phyloP scores from a whole-genome alignment of 1,139 yeast species.

The Pichia sp. region DNA sequence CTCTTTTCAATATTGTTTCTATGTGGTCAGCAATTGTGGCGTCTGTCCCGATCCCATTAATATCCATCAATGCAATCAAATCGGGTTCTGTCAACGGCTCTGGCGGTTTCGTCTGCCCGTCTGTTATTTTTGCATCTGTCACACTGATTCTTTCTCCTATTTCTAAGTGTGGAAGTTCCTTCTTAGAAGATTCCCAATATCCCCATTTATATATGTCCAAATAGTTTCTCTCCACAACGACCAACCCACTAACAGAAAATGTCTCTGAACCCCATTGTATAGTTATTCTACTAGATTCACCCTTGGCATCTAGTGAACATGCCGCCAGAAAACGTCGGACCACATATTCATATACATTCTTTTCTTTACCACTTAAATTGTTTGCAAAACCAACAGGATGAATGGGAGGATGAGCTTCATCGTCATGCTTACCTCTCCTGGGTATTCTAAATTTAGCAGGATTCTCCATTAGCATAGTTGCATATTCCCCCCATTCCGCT shows the following conservation, averaged over 20 bases:
- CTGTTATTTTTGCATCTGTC: constrained; percentile 47
- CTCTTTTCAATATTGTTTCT: constrained; percentile 61
- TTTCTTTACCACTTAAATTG: constrained; percentile 50
- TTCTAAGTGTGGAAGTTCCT: constrained; percentile 54
- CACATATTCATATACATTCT: constrained; percentile 78
- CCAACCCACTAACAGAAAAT: constrained; percentile 64
- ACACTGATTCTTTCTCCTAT: constrained; percentile 50
- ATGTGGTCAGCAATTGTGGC: constrained; percentile 99
- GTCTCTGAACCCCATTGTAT: constrained; percentile 72
- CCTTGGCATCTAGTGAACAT: constrained; percentile 86
- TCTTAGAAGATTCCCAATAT: constrained; percentile 62
- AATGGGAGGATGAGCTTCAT: constrained; percentile 97
- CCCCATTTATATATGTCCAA: constrained; percentile 73
- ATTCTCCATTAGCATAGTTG: constrained; percentile 28
- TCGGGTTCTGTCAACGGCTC: constrained; percentile 84
- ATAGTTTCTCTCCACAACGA: constrained; percentile 66
- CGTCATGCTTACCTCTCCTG: constrained; percentile 75
- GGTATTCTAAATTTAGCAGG: constrained; percentile 42
- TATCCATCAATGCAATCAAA: constrained; percentile 89
- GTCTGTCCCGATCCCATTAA: constrained; percentile 96
- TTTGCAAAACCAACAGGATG: constrained; percentile 67
- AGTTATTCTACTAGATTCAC: constrained; percentile 54
- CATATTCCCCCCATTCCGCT: constrained; percentile 42
- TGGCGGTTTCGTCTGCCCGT: constrained; percentile 79
- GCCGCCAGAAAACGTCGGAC: constrained; percentile 85